Base-by-base conservation (phyloP, 768 basidiomycete species). In the Leccinellum albellum region DNA sequence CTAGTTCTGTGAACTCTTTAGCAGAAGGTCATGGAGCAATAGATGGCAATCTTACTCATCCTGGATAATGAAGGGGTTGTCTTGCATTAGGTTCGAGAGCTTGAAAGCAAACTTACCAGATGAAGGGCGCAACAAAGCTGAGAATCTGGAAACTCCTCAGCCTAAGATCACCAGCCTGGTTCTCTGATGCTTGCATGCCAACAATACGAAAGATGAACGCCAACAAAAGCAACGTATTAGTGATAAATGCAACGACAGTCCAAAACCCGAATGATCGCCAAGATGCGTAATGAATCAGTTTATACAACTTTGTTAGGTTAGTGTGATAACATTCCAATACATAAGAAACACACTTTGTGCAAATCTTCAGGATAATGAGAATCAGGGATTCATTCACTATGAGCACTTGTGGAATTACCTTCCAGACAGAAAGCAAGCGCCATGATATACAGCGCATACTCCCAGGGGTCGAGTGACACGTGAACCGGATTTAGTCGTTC, bases 261-360 rank as follows among this genome's bases (percentile, higher is more conserved):
- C 91, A 93, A 68, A 92, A 93, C 15, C 82, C 82, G 64, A 94
- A 83, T 3, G 90, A 86, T n/a, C 85, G 81, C 80, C 85, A 89
- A 14, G 90, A 86, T 32, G 87, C 87, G 61, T 93, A 86, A 3
- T 82, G 77, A 20, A 94, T 74, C 2, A 89, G 79, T 66, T 86
- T 84, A 65, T 78, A 85, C 54, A 90, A 78, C 91, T 93, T 57
- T 29, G 55, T 47, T 50, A 35, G 17, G 44, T 51, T 60, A 59
- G 26, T 53, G 23, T 24, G 23, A 21, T 33, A 40, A 6, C 6
- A 54, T 40, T 40, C 29, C 13, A 26, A 46, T 46, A 37, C 4
- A 49, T 17, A 13, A 40, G 4, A 28, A 35, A 44, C 65, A 17
- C 54, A 72, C 71, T 53, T 54, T 69, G 46, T 59, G 54, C 31